A percentile compares a stretch with the other conserved stretches of the same genome.
These are phyloP conservation scores for Epithele typhae DNA, from an alignment of 768 basidiomycete genomes.

Conservation along the genomic window DNA sequence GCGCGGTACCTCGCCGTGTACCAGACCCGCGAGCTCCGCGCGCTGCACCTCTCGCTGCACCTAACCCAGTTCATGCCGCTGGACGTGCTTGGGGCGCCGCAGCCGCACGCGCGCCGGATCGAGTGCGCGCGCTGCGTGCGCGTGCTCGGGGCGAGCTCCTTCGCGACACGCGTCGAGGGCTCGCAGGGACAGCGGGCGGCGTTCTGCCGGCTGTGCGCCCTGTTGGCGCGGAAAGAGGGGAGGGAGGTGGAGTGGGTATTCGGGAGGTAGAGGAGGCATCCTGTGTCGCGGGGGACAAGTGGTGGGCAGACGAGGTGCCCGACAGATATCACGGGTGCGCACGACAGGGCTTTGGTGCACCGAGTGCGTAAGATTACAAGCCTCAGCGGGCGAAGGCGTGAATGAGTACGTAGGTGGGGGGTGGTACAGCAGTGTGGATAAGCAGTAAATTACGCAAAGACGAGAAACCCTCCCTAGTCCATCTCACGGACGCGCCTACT, in stretches of 20 bases:
- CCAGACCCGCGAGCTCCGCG: background rate
- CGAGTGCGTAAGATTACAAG: too few species aligned
- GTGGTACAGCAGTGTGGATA: too few species aligned
- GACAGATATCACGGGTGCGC: too few species aligned
- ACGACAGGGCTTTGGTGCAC: too few species aligned
- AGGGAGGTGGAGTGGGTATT: too few species aligned
- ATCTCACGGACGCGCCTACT: conserved; percentile 39
- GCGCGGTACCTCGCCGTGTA: conserved; percentile 3
- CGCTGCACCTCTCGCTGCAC: background rate
- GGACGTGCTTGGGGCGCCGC: background rate
- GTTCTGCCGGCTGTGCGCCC: background rate
- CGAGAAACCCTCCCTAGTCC: too few species aligned
- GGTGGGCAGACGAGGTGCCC: too few species aligned
- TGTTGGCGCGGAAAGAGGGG: background rate
- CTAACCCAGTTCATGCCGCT: background rate
- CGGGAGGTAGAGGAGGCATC: too few species aligned
- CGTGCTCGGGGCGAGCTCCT: background rate
- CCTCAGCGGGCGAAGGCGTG: too few species aligned
- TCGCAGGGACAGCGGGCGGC: background rate
- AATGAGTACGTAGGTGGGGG: too few species aligned
- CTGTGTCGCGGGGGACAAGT: too few species aligned
- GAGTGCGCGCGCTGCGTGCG: conserved; percentile 1
- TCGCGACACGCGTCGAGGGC: background rate
- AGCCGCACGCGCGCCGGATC: background rate
- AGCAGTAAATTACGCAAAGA: too few species aligned